phyloP scores from a whole-genome alignment of 352 stramenopile species.

The Pythium chondricola region DNA sequence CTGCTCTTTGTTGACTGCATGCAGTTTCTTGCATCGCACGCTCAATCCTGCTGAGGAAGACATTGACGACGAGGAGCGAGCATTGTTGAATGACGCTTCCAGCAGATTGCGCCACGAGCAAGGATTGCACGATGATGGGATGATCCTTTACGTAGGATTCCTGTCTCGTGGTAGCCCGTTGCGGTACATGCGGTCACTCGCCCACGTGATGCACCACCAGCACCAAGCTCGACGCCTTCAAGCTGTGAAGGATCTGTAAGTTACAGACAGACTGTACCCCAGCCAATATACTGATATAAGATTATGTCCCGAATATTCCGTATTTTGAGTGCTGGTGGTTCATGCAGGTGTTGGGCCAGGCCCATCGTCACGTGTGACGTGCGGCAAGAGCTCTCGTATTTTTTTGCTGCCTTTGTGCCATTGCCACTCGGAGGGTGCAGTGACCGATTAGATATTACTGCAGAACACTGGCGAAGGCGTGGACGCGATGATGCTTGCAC shows the following conservation, averaged over 20 bases:
- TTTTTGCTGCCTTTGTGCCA: slow-evolving; percentile 24
- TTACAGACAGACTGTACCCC: too few species aligned
- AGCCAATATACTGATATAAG: background rate
- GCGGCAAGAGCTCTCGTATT: slow-evolving; percentile 17
- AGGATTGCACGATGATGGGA: slow-evolving; percentile 34
- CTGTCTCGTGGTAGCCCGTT: slow-evolving; percentile 47
- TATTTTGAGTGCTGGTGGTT: slow-evolving; percentile 2
- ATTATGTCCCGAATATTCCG: background rate
- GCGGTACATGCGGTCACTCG: slow-evolving; percentile 37
- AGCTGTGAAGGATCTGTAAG: slow-evolving; percentile 8
- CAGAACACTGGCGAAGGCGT: too few species aligned
- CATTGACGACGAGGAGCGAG: slow-evolving; percentile 37
- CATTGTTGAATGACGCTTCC: slow-evolving; percentile 27
- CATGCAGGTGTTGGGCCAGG: background rate
- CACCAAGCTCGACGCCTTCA: slow-evolving; percentile 7
- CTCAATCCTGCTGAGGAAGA: slow-evolving; percentile 51
- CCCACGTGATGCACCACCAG: slow-evolving; percentile 43
- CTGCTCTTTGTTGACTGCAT: background rate
- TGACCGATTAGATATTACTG: too few species aligned
- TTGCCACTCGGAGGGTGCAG: background rate
- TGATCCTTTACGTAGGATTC: slow-evolving; percentile 46
- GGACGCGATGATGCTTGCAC: too few species aligned
- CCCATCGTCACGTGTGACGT: background rate
- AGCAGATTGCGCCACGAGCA: slow-evolving; percentile 32
- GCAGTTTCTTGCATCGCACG: slow-evolving; percentile 43